These are phyloP conservation scores for Wickerhamomyces bovis DNA, from an alignment of 805 yeast species.

Conservation along the genomic window DNA sequence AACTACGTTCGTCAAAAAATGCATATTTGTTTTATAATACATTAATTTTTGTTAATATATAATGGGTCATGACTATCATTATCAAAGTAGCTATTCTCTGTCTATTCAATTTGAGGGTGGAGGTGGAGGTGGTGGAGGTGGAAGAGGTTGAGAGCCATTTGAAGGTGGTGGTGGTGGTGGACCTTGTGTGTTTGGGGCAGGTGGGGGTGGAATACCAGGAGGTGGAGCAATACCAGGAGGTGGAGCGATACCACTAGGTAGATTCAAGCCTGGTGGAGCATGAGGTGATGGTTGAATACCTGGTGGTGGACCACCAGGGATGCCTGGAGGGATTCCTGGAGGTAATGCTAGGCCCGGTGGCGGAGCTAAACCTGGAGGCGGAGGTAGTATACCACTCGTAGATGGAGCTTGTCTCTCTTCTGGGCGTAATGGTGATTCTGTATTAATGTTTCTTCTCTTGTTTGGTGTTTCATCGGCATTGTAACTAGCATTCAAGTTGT, in stretches of 20 bases:
- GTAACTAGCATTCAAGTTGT: conserved; percentile 35
- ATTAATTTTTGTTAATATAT: background rate
- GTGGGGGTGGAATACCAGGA: conserved; percentile 5
- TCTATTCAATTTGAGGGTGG: background rate
- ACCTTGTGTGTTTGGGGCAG: background rate
- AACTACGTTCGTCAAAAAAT: too few species aligned
- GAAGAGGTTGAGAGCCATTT: background rate
- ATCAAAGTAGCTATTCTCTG: background rate
- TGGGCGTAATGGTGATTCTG: conserved; percentile 6
- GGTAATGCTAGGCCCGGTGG: conserved; percentile 21
- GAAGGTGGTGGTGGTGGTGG: conserved; percentile 3
- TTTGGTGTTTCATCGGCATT: background rate
- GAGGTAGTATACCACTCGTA: conserved; percentile 22
- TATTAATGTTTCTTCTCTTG: conserved; percentile 10
- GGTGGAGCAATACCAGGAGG: conserved; percentile 6
- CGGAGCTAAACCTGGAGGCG: conserved; percentile 23
- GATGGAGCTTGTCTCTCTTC: conserved; percentile 19
- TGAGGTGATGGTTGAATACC: background rate
- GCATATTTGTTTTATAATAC: background rate
- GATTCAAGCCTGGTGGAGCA: background rate
- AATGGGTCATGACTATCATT: background rate
- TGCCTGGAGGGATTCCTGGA: conserved; percentile 11
- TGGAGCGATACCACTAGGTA: conserved; percentile 2
- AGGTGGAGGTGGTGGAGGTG: conserved; percentile 1
- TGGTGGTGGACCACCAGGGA: conserved; percentile 7